Conservation (phyloP, 352 stramenopile species). For the Pythium myriotylum region DNA sequence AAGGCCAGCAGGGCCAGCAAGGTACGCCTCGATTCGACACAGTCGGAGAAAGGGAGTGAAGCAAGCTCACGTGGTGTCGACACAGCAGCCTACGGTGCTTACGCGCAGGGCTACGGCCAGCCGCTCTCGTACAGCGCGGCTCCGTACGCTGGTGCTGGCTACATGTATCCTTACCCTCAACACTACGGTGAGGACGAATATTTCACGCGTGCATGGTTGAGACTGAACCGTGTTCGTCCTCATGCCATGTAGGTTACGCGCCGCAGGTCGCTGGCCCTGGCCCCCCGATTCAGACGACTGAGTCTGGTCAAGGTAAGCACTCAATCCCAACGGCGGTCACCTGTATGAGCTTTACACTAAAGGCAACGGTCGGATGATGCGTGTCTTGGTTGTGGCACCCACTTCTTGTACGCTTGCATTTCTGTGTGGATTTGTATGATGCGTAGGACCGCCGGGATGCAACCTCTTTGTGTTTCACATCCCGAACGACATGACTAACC, state of each 20-base stretch:
- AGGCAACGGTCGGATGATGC: constrained; percentile 29
- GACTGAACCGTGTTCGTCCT: neutral
- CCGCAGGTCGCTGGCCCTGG: constrained; percentile 83
- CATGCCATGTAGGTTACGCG: constrained; percentile 58
- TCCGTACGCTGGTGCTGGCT: constrained; percentile 68
- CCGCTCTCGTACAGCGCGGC: constrained; percentile 71
- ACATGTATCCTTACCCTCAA: constrained; percentile 88
- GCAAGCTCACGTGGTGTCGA: neutral
- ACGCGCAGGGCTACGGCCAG: constrained; percentile 76
- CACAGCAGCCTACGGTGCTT: constrained; percentile 60
- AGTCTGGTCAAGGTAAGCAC: constrained; percentile 82
- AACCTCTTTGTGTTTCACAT: constrained; percentile 99
- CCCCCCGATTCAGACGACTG: constrained; percentile 87
- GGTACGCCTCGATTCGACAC: constrained; percentile 1
- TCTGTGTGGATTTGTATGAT: constrained; percentile 34
- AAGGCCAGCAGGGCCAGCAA: constrained; percentile 41
- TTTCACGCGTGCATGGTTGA: neutral
- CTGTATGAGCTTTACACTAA: constrained; percentile 27
- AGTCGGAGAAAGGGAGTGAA: neutral
- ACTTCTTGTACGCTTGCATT: constrained; percentile 27
- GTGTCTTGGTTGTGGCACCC: constrained; percentile 28
- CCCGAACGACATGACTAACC: constrained; percentile 97
- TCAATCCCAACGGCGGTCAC: constrained; percentile 12
- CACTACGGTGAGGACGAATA: constrained; percentile 57
- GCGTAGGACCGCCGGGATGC: constrained; percentile 91